Evolutionary conservation across 192 early-diverging fungal genomes (phyloP).

Genomic region (Entomortierella lignicola): DNA sequence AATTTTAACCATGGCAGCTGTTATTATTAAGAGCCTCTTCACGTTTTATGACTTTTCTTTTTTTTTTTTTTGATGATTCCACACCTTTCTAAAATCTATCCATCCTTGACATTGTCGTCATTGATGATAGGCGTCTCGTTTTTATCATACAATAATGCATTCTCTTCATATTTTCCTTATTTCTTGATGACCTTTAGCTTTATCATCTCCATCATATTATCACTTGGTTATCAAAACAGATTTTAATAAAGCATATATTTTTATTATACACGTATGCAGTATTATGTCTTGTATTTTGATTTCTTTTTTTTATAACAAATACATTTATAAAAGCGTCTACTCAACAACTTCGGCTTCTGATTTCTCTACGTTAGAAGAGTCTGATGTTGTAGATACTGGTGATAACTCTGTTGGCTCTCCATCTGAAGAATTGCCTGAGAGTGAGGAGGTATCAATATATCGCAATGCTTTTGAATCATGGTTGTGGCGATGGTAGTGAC

Average conservation of each 20-base stretch:
- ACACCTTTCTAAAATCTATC: too few species aligned
- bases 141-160: too few species aligned
- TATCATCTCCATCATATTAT: neutral
- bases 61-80: neutral
- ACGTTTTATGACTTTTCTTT: neutral
- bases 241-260: neutral
- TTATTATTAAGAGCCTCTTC: too few species aligned
- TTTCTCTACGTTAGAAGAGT: neutral
- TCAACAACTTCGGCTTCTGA: slow-evolving; percentile 10
- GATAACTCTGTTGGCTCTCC: slow-evolving; percentile 15
- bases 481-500: neutral
- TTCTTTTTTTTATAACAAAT: slow-evolving; percentile 3
- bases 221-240: neutral
- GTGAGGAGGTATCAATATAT: slow-evolving; percentile 24
- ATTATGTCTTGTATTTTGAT: neutral
- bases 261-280: neutral
- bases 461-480: slow-evolving; percentile 17
- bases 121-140: too few species aligned
- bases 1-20: neutral
- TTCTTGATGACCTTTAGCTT: neutral
- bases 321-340: too few species aligned
- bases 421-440: slow-evolving; percentile 19
- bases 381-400: slow-evolving; percentile 27
- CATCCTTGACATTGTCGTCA: too few species aligned
- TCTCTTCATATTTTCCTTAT: neutral